Percentiles rank a stretch among this genome's conserved stretches.
Evolutionary conservation across 1,284 basidiomycete species (phyloP).

Genomic region (Crocinoboletus sp.): DNA sequence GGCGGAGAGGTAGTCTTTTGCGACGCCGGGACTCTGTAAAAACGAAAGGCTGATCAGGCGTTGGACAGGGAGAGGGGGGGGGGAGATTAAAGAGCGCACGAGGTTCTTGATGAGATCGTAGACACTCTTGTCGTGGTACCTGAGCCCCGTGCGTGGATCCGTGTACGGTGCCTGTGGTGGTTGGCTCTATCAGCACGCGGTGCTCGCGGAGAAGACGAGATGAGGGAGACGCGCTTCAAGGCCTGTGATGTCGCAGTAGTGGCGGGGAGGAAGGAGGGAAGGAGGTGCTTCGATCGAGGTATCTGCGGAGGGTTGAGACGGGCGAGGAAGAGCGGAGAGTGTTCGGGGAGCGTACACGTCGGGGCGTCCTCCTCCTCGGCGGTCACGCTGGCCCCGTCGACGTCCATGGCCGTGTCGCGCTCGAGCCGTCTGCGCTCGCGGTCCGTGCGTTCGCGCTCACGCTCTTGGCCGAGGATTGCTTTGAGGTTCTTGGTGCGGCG

Average conservation of each 20-base stretch:
- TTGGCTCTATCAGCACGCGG: neutral
- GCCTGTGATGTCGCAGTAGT: slow-evolving; percentile 87
- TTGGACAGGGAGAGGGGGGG: neutral
- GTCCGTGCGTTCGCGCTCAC: slow-evolving; percentile 63
- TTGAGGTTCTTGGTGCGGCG: slow-evolving; percentile 74
- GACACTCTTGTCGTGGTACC: slow-evolving; percentile 84
- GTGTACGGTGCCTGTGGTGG: slow-evolving; percentile 70
- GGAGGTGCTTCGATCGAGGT: slow-evolving; percentile 84
- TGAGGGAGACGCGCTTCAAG: slow-evolving; percentile 53
- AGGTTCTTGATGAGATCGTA: slow-evolving; percentile 80
- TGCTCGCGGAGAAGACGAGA: neutral
- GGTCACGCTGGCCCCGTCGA: slow-evolving; percentile 28
- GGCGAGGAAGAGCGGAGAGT: neutral
- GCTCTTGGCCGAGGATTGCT: slow-evolving; percentile 66
- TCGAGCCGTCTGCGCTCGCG: slow-evolving; percentile 52
- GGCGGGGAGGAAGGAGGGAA: slow-evolving; percentile 69
- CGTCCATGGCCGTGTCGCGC: slow-evolving; percentile 35
- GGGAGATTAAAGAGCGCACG: slow-evolving; percentile 45
- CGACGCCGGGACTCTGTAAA: slow-evolving; percentile 41
- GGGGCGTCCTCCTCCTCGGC: slow-evolving; percentile 50
- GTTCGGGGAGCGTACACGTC: slow-evolving; percentile 57
- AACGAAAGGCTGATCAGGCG: neutral
- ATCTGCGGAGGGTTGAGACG: slow-evolving; percentile 40
- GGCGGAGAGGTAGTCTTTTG: slow-evolving; percentile 47
- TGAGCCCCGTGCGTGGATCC: slow-evolving; percentile 74